phyloP scores from a whole-genome alignment of 2,329 filamentous ascomycete species.

The Hypoxylon sp. region DNA sequence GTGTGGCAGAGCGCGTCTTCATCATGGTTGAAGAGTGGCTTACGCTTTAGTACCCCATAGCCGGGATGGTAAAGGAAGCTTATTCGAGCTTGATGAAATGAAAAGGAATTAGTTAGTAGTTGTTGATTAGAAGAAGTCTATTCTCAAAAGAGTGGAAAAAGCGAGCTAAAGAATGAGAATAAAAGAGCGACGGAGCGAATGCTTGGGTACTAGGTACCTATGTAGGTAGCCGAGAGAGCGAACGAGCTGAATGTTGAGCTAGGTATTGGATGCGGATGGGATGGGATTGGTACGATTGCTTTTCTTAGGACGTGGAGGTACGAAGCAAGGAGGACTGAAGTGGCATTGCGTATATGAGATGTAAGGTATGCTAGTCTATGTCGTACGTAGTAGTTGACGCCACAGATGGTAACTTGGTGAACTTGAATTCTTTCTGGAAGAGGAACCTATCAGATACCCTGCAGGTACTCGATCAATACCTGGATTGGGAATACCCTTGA shows the following conservation, averaged over 20 bases:
- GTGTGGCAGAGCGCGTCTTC: constrained; percentile 25
- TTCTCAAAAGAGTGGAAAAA: not conserved
- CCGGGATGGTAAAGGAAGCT: constrained; percentile 2
- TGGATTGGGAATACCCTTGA: not conserved
- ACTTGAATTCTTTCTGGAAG: not conserved
- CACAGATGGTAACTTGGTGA: constrained; percentile 14
- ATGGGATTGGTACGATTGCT: too few relatives aligned
- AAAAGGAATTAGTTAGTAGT: not conserved
- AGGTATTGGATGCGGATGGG: too few relatives aligned
- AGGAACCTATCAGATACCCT: constrained; percentile 10
- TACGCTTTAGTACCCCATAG: constrained; percentile 20
- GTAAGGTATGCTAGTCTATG: too few relatives aligned
- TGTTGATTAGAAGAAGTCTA: constrained; percentile 2
- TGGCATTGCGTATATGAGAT: too few relatives aligned
- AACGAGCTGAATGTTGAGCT: too few relatives aligned
- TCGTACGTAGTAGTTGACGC: too few relatives aligned
- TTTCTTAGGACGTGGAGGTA: too few relatives aligned
- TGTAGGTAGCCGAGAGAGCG: not conserved
- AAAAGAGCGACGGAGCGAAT: constrained; percentile 1
- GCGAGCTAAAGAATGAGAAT: not conserved
- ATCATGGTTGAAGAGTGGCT: too few relatives aligned
- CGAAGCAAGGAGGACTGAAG: too few relatives aligned
- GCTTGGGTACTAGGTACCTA: constrained; percentile 2
- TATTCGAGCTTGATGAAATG: not conserved
- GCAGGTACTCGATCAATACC: constrained; percentile 16